Evolutionary conservation across 345 rosid genomes (phyloP), one percentile per base, ranked within the genome.

Genomic region (Isatis tinctoria): DNA sequence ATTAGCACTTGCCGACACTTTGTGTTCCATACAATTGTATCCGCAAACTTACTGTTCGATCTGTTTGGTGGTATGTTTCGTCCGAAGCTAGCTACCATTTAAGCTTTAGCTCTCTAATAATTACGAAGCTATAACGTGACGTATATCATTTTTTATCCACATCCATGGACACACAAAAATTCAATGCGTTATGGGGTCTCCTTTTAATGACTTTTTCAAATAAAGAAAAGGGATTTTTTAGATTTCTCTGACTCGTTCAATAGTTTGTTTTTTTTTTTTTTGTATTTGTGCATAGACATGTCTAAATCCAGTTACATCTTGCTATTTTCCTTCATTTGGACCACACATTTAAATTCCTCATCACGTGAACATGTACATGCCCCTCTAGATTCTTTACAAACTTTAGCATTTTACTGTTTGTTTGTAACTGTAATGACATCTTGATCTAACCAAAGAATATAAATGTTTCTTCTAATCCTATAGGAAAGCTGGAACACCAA

Each of bases 401-500:
- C 30, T 61, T 60, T 13, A 1, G 40, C 18, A 68, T 53, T 27
- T 24, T 20, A 22, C 48, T 8, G 11, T 0, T 37, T 3, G 7
- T 3, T 35, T 49, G 33, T 30, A 39, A 24, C 30, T 27, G 30
- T 27, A 27, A 27, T 27, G 30, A 22, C 40, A 30, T 65, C 4
- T 27, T 27, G 30, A 27, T 27, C 3, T 62, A 22, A 56, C 3
- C 47, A 53, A 30, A 32, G 2, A 22, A 6, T 58, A 30, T 26
- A 30, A 66, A 30, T 26, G 10, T 35, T 32, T 12, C 3, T 3
- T 6, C 5, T 11, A 32, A 51, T 26, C 12, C 70, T 57, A 30
- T 84, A 94, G 98, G 83, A 90, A 83, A 81, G 82, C 83, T 40
- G 98, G 95, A 84, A 81, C 87, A 22, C 97, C 97, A 22, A 88